phyloP scores from a whole-genome alignment of 2,329 filamentous ascomycete genomes.

The Drechslerella dactyloides region DNA sequence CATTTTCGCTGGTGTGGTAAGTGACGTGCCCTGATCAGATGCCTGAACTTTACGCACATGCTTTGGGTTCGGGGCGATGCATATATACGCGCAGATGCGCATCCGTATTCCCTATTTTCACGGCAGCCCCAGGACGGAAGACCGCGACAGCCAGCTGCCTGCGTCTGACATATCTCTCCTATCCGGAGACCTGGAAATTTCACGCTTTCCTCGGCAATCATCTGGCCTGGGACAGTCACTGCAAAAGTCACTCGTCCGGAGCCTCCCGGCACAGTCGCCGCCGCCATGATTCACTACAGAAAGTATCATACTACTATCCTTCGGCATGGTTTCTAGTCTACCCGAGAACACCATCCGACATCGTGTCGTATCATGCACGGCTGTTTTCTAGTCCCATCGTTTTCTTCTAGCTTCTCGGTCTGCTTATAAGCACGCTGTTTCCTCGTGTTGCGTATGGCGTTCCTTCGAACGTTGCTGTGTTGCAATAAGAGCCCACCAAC shows the following conservation, averaged over 20 bases:
- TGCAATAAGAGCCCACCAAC: slow-evolving; percentile 36
- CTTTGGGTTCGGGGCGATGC: slow-evolving; percentile 22
- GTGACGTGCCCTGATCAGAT: slow-evolving; percentile 47
- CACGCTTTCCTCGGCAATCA: slow-evolving; percentile 49
- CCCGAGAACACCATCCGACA: background rate
- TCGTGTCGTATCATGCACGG: slow-evolving; percentile 17
- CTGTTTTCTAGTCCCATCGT: background rate
- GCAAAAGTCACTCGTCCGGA: slow-evolving; percentile 18
- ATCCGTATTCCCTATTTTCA: slow-evolving; percentile 24
- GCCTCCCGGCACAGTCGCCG: slow-evolving; percentile 23
- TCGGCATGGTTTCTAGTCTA: slow-evolving; percentile 20
- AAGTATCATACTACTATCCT: slow-evolving; percentile 33
- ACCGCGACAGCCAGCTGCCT: slow-evolving; percentile 20
- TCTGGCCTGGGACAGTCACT: slow-evolving; percentile 41
- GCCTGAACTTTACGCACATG: slow-evolving; percentile 16
- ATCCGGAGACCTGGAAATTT: slow-evolving; percentile 49
- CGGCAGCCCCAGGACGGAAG: slow-evolving; percentile 22
- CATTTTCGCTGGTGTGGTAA: slow-evolving; percentile 41
- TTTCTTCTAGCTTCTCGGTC: slow-evolving; percentile 21
- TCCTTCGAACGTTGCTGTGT: slow-evolving; percentile 42
- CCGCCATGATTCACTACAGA: slow-evolving; percentile 49
- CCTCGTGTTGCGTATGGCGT: slow-evolving; percentile 44
- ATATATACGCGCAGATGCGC: slow-evolving; percentile 26
- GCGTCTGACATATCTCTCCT: slow-evolving; percentile 11
- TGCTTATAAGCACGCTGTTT: slow-evolving; percentile 30